phyloP scores from a whole-genome alignment of 164 flowering plant genomes.

The Santalum album region DNA sequence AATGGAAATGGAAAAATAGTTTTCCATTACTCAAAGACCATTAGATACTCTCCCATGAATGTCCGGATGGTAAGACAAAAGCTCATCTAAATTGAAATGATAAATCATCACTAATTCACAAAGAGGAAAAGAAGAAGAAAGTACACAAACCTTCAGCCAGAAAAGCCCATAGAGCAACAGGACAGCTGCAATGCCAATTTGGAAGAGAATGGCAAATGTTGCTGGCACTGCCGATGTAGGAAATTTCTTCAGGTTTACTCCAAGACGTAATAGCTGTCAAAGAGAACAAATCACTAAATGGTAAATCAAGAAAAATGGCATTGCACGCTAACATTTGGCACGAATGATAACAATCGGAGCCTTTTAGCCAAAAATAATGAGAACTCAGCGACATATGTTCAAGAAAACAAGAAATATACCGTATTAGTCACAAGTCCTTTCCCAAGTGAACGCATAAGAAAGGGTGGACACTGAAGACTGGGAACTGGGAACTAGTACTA shows the following conservation, averaged over 20 bases:
- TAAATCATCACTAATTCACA: neutral
- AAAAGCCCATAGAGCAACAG: constrained; percentile 66
- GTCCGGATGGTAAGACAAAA: too few relatives aligned
- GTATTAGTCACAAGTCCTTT: too few relatives aligned
- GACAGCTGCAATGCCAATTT: constrained; percentile 73
- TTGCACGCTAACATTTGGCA: neutral
- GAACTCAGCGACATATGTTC: too few relatives aligned
- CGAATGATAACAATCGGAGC: neutral
- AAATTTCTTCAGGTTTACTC: constrained; percentile 78
- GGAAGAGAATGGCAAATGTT: constrained; percentile 73
- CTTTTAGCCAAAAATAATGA: too few relatives aligned
- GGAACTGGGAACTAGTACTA: too few relatives aligned
- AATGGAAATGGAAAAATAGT: too few relatives aligned
- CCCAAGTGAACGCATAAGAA: too few relatives aligned
- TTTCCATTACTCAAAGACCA: too few relatives aligned
- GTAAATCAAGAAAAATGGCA: neutral
- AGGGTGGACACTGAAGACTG: too few relatives aligned
- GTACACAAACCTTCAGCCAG: constrained; percentile 78
- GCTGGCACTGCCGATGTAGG: constrained; percentile 67
- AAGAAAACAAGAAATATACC: too few relatives aligned
- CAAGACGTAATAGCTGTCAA: constrained; percentile 57
- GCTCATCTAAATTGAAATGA: too few relatives aligned
- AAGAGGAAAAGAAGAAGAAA: neutral
- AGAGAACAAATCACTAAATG: constrained; percentile 1
- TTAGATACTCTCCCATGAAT: too few relatives aligned